Base-by-base conservation (phyloP, 2,329 filamentous ascomycete species). In the Thelonectria discophora region DNA sequence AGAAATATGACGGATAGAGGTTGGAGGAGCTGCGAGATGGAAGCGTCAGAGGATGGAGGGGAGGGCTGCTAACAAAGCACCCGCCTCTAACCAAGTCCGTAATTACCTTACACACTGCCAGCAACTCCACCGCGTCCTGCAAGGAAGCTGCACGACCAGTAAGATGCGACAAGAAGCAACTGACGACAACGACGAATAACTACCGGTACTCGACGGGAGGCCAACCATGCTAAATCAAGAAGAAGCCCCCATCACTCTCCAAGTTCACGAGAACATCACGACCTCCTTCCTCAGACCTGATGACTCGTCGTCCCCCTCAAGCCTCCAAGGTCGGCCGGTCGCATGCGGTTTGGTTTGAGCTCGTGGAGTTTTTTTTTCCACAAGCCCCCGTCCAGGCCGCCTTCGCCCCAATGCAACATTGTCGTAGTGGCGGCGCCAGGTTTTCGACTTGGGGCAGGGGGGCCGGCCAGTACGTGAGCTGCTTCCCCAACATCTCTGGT, bases 1-100 rank as follows among this genome's bases (percentile, higher is more conserved):
- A 32, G 46, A 55, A 43, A 43, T 18, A 34, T 30, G 45, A 50
- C n/a, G 46, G 37, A 32, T 24, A 37, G 45, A 27, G 54, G 54
- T 49, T 49, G 46, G 52, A 54, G 46, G 32, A 49, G n/a, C 24
- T 12, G 55, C 24, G 34, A 46, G 40, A 54, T 45, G 51, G 51
- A 51, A 10, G 48, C 51, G 20, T 49, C 53, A 46, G 39, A 55
- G 57, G 57, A 60, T 30, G 27, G 27, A 30, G 27, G 57, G 57
- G 45, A 60, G 51, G 46, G 50, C 18, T 49, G 18, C 45, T 21
- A 56, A 49, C 11, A 48, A 47, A 55, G 32, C 24, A 18, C 50
- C n/a, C 17, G 8, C n/a, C 13, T 37, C 17, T 27, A 47, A 21
- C 45, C 45, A 47, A 47, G 4, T 24, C 11, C 11, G 45, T 24